Evolutionary conservation across 176 grass and related monocot species (phyloP), one percentile per base, ranked within the genome.

Genomic region (Tillandsia leiboldiana): DNA sequence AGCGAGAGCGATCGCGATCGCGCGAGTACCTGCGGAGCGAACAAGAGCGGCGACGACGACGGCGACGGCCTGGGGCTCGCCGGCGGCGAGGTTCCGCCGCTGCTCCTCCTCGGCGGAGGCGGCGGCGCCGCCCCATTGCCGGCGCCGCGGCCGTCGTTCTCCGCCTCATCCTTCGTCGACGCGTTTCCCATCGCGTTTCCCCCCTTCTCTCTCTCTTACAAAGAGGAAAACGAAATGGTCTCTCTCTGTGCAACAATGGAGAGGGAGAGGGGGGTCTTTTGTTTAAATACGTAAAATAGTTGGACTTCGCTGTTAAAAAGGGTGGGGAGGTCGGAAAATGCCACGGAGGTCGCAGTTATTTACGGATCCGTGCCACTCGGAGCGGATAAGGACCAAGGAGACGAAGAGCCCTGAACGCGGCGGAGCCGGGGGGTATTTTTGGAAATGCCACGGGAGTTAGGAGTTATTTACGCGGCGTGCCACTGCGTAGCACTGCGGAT

Each of bases 101-200:
- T 13, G 65, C 18, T 15, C 65, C 29, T 17, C 48, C 65, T 9
- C 65, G 14, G 9, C 65, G 65, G 33, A 8, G 65, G 26, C 29
- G 2, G 5, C 33, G 33, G 5, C 33, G 33, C 33, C 33, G 33
- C 33, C 33, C 33, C 33, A 42, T 42, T 42, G 33, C 33, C 33
- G 33, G 1, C 54, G 9, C 27, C 64, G 10, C 63, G 9, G 4
- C 14, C 27, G 12, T 13, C 64, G 29, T 49, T 66, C 64, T 66
- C 64, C 29, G 14, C 65, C 33, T 67, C 33, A 42, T 42, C 65
- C 42, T 47, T 67, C 65, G 28, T 10, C 13, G 28, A 11, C 65
- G 42, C 65, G 65, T 67, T 67, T 67, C 65, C 65, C 65, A 67
- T 67, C 65, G 12, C 33, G 29, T 12, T 49, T 49, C 18, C 65